Evolutionary conservation across 805 yeast genomes (phyloP), one percentile per base, ranked within the genome.

Genomic region (Candida patagonica): DNA sequence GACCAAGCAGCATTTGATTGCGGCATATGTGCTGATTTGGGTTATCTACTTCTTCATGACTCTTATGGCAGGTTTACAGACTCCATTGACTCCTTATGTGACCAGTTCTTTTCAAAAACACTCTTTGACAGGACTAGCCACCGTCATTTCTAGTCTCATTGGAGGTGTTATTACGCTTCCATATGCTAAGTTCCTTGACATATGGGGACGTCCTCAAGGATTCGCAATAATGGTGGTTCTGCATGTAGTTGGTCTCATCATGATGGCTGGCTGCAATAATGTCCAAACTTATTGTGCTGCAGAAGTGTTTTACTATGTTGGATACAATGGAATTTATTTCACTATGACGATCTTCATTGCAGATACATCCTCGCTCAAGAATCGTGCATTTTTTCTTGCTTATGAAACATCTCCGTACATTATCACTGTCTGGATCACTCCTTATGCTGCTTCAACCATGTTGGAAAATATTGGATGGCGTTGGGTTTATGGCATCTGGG

Each of bases 301-400:
- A 50, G 37, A 42, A 25, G 43, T 40, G 7, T 32, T 67, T 30
- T 66, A 65, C 45, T 53, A 53, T 35, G 47, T 59, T 39, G 76
- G 87, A 6, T 77, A 71, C 54, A 69, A 74, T 24, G 85, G 84
- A 40, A 67, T 74, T 15, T 60, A 73, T 29, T 61, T 78, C 39
- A 57, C 74, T 30, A 53, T 77, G 22, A 64, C 71, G 44, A 59
- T 79, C 27, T 63, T 78, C 26, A 51, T 75, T 45, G 73, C 83
- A 2, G 87, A 79, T 60, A 67, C 72, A 49, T 75, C 84, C 9
- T 63, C 66, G 41, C 61, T 79, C 52, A 76, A 69, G 7, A 43
- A 59, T 46, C 53, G 66, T 42, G 62, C 61, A 16, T 47, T 61
- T 34, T 49, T 57, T 3, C 50, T 54, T 37, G 64, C 54, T 4